These are phyloP conservation scores for Verticillium tricorpus DNA, from an alignment of 2,329 filamentous ascomycete species.

Conservation along the genomic window DNA sequence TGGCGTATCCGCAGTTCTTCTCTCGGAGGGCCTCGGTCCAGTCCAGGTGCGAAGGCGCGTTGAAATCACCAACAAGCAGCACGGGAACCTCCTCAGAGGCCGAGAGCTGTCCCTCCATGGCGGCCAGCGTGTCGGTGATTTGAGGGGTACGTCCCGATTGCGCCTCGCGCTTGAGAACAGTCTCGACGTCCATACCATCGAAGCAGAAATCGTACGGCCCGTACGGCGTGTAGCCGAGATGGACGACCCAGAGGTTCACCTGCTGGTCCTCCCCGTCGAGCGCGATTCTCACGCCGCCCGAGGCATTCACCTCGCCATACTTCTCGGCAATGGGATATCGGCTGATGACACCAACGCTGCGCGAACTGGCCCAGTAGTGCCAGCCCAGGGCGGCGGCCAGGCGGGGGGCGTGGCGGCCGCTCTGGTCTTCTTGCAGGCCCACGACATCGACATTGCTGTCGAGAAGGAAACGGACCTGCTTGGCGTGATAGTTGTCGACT, in stretches of 20 bases:
- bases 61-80: slow-evolving; percentile 35
- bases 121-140: slow-evolving; percentile 27
- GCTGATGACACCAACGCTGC: slow-evolving; percentile 27
- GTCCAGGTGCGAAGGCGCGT: slow-evolving; percentile 39
- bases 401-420: slow-evolving; percentile 21
- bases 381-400: slow-evolving; percentile 34
- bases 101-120: slow-evolving; percentile 25
- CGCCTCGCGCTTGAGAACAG: slow-evolving; percentile 27
- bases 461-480: slow-evolving; percentile 31
- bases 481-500: slow-evolving; percentile 30
- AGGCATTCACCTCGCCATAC: slow-evolving; percentile 18
- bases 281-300: slow-evolving; percentile 26
- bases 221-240: slow-evolving; percentile 33
- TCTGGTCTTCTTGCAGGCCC: slow-evolving; percentile 30
- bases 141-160: slow-evolving; percentile 32
- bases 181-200: slow-evolving; percentile 23
- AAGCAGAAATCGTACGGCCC: slow-evolving; percentile 40
- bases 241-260: slow-evolving; percentile 30
- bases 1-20: slow-evolving; percentile 29
- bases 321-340: slow-evolving; percentile 32
- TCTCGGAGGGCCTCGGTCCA: slow-evolving; percentile 27
- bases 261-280: slow-evolving; percentile 25
- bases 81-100: slow-evolving; percentile 27
- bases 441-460: slow-evolving; percentile 28
- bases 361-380: slow-evolving; percentile 28